Evolutionary conservation across 2,329 filamentous ascomycete species (phyloP), one percentile per base, ranked within the genome.

Genomic region (Alternaria gansuensis): DNA sequence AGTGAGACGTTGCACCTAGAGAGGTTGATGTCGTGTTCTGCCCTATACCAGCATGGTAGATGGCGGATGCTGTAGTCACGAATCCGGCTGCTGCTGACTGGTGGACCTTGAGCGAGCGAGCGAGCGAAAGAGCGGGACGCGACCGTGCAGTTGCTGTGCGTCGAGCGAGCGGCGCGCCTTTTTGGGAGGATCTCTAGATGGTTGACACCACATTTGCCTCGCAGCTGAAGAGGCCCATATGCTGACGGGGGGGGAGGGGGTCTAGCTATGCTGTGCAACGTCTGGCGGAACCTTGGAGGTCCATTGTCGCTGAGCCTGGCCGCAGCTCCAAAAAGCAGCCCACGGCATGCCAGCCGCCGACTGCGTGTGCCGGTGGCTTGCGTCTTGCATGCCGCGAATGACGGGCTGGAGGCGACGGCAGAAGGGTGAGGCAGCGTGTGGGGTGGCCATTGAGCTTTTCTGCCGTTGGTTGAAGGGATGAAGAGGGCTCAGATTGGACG

Each of bases 71-170:
- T 44, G 57, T 48, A 57, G 52, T 56, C 21, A 43, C 39, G 31
- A 45, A 60, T 60, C 64, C 57, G 62, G 44, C 50, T 34, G 40
- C 39, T 31, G 44, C 57, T 71, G 53, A 67, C 50, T 70, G 65
- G 66, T 65, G 54, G 58, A 59, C 36, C 49, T 50, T 36, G 52
- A 40, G 34, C 43, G 37, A 44, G 51, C 53, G 41, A 44, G 34
- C 43, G 37, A 44, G 51, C 53, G 41, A 44, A 57, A 51, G 45
- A 21, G 40, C 40, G 57, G 40, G 28, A 46, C 33, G 41, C 40
- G 62, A 61, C 58, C 31, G 45, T 60, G 62, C 61, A 59, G 59
- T 60, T 57, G 57, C 61, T 61, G 64, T 70, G 63, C 69, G 65
- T 68, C 65, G 68, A 68, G 59, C 59, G 36, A 45, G 54, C 51